Evolutionary conservation across 2,329 filamentous ascomycete genomes (phyloP), one percentile per base, ranked within the genome.

Genomic region (Paraphaeosphaeria sporulosa): DNA sequence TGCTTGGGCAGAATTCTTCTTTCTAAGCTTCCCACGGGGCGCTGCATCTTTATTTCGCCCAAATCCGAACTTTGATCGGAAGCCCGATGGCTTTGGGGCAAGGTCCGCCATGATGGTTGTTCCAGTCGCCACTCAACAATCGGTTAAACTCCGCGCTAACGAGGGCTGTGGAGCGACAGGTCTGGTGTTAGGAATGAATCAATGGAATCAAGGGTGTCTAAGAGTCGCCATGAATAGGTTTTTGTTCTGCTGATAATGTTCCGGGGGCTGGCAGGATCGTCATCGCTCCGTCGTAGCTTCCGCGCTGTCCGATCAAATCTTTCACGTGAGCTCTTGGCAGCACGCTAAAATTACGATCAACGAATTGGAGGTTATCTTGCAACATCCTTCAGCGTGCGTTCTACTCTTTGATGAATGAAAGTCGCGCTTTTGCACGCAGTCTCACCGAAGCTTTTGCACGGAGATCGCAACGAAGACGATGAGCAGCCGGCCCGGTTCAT

Each of bases 61-160:
- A 23, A 61, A 58, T 10, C 59, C 59, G n/a, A 61, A 50, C 36
- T 40, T 61, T 19, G 51, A 47, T 36, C 55, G 56, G 21, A 61
- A 51, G 7, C 59, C 47, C 9, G 43, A 48, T 21, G 50, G 46
- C 27, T 51, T 55, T 52, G 55, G 19, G 9, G 51, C 21, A 25
- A 55, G 21, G 15, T 61, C 55, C 25, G 55, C 34, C 59, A 61
- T 61, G 42, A 17, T 47, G 19, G 19, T 30, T 4, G 36, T 7
- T n/a, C n/a, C 15, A 17, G 25, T 54, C n/a, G 38, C 51, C 23
- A 32, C 38, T 54, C 19, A 40, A 51, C 48, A 40, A 38, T 38
- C 19, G 13, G 12, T 38, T 27, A 25, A 32, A 12, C 15, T 19
- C 17, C 19, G 23, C 23, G 9, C 38, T 40, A 21, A 21, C 13